Conservation (phyloP, 2,329 filamentous ascomycete genomes). For the Xylaria sp. region DNA sequence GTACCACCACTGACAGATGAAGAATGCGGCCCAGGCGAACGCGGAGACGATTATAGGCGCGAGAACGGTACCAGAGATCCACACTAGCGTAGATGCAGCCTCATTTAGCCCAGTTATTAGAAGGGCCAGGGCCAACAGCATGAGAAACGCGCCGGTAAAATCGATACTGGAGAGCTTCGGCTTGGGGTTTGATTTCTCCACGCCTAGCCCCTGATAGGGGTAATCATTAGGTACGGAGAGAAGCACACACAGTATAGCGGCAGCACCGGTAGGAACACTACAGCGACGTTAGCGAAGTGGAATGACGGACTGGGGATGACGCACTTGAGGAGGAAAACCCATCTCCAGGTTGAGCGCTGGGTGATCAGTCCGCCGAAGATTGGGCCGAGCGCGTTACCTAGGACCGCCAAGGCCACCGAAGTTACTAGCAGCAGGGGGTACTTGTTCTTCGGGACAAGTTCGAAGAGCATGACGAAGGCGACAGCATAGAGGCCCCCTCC, state of each 20-base stretch:
- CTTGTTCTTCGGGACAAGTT: conserved; percentile 67
- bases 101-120: conserved; percentile 21
- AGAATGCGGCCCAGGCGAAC: conserved; percentile 35
- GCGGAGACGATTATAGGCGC: conserved; percentile 22
- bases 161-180: conserved; percentile 16
- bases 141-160: conserved; percentile 16
- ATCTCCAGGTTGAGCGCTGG: conserved; percentile 34
- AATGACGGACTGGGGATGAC: background rate
- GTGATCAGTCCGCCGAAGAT: conserved; percentile 37
- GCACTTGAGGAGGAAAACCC: conserved; percentile 40
- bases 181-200: conserved; percentile 8
- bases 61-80: conserved; percentile 12
- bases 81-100: conserved; percentile 2
- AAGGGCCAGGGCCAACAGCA: conserved; percentile 18
- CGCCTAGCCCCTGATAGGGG: conserved; percentile 16
- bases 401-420: conserved; percentile 8
- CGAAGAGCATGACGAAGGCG: conserved; percentile 75
- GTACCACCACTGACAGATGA: conserved; percentile 36
- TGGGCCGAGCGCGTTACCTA: conserved; percentile 37
- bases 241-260: conserved; percentile 14
- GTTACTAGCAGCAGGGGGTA: conserved; percentile 8
- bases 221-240: conserved; percentile 17
- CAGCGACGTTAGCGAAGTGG: conserved; percentile 4
- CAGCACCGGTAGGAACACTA: conserved; percentile 16
- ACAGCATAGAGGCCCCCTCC: conserved; percentile 79